These are phyloP conservation scores for Penicillium paradoxum DNA, from an alignment of 495 filamentous ascomycete genomes.

Conservation along the genomic window DNA sequence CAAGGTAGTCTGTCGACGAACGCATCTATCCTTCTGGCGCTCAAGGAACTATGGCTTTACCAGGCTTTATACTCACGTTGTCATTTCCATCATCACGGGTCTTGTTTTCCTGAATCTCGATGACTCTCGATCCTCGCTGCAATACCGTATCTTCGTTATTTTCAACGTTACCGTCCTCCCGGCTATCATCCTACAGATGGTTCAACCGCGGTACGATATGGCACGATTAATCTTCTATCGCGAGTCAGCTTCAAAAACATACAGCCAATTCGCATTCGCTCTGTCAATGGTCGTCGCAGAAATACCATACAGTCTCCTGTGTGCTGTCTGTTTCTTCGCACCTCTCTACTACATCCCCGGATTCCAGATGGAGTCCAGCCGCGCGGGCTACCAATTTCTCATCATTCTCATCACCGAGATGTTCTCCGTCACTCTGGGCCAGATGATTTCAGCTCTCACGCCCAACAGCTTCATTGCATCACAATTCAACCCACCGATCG, in stretches of 20 bases:
- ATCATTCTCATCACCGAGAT: slow-evolving; percentile 73
- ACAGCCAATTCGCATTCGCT: slow-evolving; percentile 67
- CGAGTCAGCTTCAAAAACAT: slow-evolving; percentile 73
- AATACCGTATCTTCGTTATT: slow-evolving; percentile 77
- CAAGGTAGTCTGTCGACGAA: slow-evolving; percentile 58
- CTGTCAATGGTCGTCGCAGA: slow-evolving; percentile 68
- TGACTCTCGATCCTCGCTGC: slow-evolving; percentile 60
- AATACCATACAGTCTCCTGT: slow-evolving; percentile 69
- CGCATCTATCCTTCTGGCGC: slow-evolving; percentile 66
- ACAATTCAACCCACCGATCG: slow-evolving; percentile 70
- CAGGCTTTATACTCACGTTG: slow-evolving; percentile 69
- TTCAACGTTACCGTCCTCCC: slow-evolving; percentile 77
- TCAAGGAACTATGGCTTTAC: slow-evolving; percentile 74
- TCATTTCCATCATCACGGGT: slow-evolving; percentile 68
- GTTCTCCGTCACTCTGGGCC: slow-evolving; percentile 69
- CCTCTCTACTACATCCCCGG: slow-evolving; percentile 72
- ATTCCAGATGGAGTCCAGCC: slow-evolving; percentile 46
- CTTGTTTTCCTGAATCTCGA: slow-evolving; percentile 67
- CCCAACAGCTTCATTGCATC: slow-evolving; percentile 66
- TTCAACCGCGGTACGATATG: slow-evolving; percentile 72
- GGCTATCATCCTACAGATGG: slow-evolving; percentile 69
- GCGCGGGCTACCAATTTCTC: slow-evolving; percentile 78
- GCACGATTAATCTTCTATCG: slow-evolving; percentile 74
- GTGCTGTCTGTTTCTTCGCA: slow-evolving; percentile 68
- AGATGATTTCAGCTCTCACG: slow-evolving; percentile 63